Evolutionary conservation across 345 rosid species (phyloP), one percentile per base, ranked within the genome.

Genomic region (Euphorbia tirucalli): DNA sequence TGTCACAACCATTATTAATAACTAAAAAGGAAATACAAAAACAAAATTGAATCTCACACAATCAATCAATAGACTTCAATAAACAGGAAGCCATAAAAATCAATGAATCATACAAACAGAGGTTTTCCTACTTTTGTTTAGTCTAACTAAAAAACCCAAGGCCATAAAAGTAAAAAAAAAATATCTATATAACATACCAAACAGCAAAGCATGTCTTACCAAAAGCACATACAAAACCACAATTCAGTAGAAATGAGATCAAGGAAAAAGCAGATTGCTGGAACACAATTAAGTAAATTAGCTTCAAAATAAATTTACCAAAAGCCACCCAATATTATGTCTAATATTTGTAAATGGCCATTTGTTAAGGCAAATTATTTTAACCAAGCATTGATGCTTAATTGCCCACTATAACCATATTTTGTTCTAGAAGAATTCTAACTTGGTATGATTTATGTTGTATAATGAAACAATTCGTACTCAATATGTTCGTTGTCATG

Each of bases 311-410:
- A 31, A 49, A 62, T 11, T 62, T 52, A 4, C 35, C 7, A 37
- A 35, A 71, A 37, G 35, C 21, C 25, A 31, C 13, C 21, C 55
- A 28, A 41, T 15, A 13, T 21, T 25, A 37, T 62, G 49, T 52
- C 25, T 25, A 24, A 60, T 63, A 9, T 54, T 11, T 4, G 25
- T 28, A 54, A 7, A n/a, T 14, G 5, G 22, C 4, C 21, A 11
- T 41, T 39, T 46, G 74, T 25, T 37, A 65, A 39, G 55, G 41
- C 8, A n/a, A n/a, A n/a, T n/a, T 59, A n/a, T n/a, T n/a, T n/a
- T 22, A 30, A 32, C 71, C 11, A 30, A 11, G 30, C 25, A 21
- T 32, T 28, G n/a, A 31, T 13, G 75, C 10, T 24, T 21, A 37
- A 61, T 21, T 69, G 24, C 14, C 22, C 50, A 37, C 52, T 21